Evolutionary conservation across 2,329 filamentous ascomycete species (phyloP).

Genomic region (Alternaria brassicae): DNA sequence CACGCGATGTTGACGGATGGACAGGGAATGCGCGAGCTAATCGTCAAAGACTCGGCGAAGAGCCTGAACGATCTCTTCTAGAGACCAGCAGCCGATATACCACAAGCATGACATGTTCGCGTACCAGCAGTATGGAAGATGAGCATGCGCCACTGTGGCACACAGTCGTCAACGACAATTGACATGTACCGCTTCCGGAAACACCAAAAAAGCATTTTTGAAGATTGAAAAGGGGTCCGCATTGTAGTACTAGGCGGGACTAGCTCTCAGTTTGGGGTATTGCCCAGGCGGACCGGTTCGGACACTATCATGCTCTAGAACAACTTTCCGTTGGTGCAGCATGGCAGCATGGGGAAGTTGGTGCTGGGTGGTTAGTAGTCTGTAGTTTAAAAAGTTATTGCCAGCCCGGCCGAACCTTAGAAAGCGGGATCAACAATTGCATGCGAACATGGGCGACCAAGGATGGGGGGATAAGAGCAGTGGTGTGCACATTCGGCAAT

Average conservation of each 20-base stretch:
- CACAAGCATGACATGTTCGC: background rate
- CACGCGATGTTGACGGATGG: constrained; percentile 30
- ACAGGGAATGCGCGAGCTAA: constrained; percentile 92
- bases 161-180: constrained; percentile 39
- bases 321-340: background rate
- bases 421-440: constrained; percentile 3
- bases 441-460: constrained; percentile 12
- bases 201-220: constrained; percentile 16
- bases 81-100: background rate
- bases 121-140: constrained; percentile 16
- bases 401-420: constrained; percentile 1
- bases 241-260: constrained; percentile 21
- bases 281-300: constrained; percentile 13
- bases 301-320: constrained; percentile 5
- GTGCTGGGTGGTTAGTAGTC: background rate
- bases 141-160: constrained; percentile 48
- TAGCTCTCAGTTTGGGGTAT: constrained; percentile 16
- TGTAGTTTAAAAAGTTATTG: constrained; percentile 8
- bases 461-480: constrained; percentile 16
- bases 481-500: constrained; percentile 20
- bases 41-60: constrained; percentile 93
- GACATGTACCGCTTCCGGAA: constrained; percentile 29
- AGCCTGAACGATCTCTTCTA: constrained; percentile 84
- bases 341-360: background rate
- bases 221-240: constrained; percentile 14